Percentiles rank a stretch among this genome's conserved stretches.
Conservation (phyloP, 208 protist genomes). For the Acanthamoeba royreba region DNA sequence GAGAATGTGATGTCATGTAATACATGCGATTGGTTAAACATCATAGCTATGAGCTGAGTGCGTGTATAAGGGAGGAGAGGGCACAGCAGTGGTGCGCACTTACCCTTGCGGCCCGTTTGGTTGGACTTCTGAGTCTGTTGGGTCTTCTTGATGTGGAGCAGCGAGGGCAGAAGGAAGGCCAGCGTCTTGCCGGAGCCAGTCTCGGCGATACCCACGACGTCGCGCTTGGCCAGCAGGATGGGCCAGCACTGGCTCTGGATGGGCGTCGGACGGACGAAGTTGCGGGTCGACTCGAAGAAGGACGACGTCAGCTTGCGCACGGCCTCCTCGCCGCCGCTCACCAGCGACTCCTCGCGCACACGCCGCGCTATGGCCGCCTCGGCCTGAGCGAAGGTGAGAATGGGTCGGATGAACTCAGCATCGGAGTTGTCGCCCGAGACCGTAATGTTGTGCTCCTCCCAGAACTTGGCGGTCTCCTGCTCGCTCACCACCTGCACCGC, state of each 20-base stretch:
- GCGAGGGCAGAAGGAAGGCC: constrained; percentile 78
- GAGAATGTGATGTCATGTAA: not conserved
- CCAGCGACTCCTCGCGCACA: not conserved
- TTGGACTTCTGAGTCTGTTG: not conserved
- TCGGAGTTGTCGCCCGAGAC: not conserved
- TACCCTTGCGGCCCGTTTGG: not conserved
- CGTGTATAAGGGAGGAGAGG: not conserved
- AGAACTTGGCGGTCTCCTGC: not conserved
- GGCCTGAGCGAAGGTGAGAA: not conserved
- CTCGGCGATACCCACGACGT: constrained; percentile 84
- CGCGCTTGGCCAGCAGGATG: constrained; percentile 76
- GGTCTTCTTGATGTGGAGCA: constrained; percentile 75
- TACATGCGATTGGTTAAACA: not conserved
- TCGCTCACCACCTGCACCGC: not conserved
- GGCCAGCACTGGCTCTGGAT: constrained; percentile 87
- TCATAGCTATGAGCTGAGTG: not conserved
- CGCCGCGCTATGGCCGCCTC: not conserved
- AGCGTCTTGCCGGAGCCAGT: constrained; percentile 88
- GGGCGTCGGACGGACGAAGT: constrained; percentile 79
- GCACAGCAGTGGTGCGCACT: too few species aligned
- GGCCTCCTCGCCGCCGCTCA: not conserved
- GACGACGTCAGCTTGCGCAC: not conserved
- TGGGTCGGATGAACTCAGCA: not conserved
- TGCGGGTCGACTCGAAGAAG: constrained; percentile 24
- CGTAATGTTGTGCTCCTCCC: constrained; percentile 3